phyloP scores from a whole-genome alignment of 805 yeast species.

The Ogataea naganishii region DNA sequence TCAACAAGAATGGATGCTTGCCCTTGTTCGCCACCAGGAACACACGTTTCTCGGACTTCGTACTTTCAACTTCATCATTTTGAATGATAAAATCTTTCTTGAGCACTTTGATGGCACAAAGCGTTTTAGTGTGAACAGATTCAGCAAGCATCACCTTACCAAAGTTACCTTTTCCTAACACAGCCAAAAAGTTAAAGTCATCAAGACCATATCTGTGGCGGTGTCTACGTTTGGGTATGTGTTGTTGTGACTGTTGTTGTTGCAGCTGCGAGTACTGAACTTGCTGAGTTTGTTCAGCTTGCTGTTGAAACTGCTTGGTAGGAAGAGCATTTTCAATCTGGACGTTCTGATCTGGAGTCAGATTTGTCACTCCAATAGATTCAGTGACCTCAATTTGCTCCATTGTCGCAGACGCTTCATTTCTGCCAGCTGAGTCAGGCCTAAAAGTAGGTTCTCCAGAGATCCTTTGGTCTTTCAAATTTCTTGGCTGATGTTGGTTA shows the following conservation, averaged over 20 bases:
- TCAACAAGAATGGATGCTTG: constrained; percentile 86
- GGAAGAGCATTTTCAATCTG: too few species aligned
- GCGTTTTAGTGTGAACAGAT: constrained; percentile 66
- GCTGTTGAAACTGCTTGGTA: too few species aligned
- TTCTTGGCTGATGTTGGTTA: too few species aligned
- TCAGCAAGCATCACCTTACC: constrained; percentile 98
- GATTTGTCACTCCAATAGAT: too few species aligned
- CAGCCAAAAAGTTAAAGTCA: constrained; percentile 90
- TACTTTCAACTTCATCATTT: constrained; percentile 93
- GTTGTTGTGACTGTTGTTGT: constrained; percentile 1
- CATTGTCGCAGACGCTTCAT: too few species aligned
- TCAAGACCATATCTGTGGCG: constrained; percentile 83
- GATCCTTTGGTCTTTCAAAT: too few species aligned
- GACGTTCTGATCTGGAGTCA: too few species aligned
- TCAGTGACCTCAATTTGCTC: too few species aligned
- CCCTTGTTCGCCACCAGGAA: constrained; percentile 68
- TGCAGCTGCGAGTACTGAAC: constrained; percentile 12
- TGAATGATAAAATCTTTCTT: constrained; percentile 94
- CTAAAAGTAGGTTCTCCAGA: too few species aligned
- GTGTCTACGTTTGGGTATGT: constrained; percentile 22
- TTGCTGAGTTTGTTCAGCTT: too few species aligned
- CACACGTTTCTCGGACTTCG: constrained; percentile 89
- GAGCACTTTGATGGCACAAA: constrained; percentile 94
- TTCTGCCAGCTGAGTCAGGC: too few species aligned
- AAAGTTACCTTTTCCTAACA: constrained; percentile 95